A percentile compares a stretch with the other conserved stretches of the same genome.
Conservation (phyloP, 2,329 filamentous ascomycete genomes). For the Ophiostoma australiae region DNA sequence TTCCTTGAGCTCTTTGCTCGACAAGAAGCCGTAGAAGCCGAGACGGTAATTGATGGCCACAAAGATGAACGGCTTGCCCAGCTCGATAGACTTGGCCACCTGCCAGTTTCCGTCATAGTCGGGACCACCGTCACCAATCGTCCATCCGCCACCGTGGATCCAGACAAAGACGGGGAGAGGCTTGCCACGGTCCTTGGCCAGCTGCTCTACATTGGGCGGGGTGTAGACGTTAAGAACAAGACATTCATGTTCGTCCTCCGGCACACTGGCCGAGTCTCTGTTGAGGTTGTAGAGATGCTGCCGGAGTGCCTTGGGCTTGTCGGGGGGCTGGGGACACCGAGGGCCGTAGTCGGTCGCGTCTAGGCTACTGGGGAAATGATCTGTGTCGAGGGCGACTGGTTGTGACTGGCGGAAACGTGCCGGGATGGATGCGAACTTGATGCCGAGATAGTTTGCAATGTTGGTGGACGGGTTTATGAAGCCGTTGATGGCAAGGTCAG, state of each 20-base stretch:
- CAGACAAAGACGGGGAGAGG: conserved; percentile 22
- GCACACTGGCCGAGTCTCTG: conserved; percentile 16
- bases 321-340: conserved; percentile 22
- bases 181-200: not conserved
- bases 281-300: conserved; percentile 18
- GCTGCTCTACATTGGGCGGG: not conserved
- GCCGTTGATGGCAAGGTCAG: conserved; percentile 13
- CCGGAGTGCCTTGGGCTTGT: conserved; percentile 20
- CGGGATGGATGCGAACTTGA: conserved; percentile 20
- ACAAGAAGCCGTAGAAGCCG: conserved; percentile 27
- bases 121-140: conserved; percentile 20
- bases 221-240: conserved; percentile 21
- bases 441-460: conserved; percentile 24
- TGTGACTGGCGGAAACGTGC: conserved; percentile 22
- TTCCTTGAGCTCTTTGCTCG: conserved; percentile 24
- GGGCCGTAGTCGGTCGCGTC: conserved; percentile 22
- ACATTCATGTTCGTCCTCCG: conserved; percentile 20
- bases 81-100: conserved; percentile 27
- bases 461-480: conserved; percentile 21
- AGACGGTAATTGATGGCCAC: conserved; percentile 33
- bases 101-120: conserved; percentile 25
- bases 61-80: conserved; percentile 31
- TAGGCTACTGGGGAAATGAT: conserved; percentile 5
- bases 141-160: conserved; percentile 25
- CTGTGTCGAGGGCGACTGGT: not conserved